A percentile compares a stretch with the other conserved stretches of the same genome.
phyloP scores from a whole-genome alignment of 257 asterid species.

The Fraxinus anomala region DNA sequence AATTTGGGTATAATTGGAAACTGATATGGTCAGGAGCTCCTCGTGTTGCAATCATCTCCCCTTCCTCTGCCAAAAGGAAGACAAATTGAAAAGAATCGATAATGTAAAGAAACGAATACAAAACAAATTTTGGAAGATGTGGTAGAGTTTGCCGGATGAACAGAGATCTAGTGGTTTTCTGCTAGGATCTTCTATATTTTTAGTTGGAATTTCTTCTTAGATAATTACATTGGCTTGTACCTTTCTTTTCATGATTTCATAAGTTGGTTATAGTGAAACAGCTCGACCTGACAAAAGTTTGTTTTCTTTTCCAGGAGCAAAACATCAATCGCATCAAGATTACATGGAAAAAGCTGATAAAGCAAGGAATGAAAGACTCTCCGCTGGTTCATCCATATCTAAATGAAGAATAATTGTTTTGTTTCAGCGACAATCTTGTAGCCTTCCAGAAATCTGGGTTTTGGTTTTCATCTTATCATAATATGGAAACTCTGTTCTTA shows the following conservation, averaged over 20 bases:
- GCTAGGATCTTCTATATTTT: not conserved
- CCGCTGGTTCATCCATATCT: slow-evolving; percentile 51
- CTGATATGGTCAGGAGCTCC: not conserved
- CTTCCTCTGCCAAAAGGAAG: not conserved
- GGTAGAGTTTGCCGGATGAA: not conserved
- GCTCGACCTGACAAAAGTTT: not conserved
- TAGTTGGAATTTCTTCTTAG: not conserved
- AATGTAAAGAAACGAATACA: not conserved
- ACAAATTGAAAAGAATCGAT: not conserved
- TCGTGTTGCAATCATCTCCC: not conserved
- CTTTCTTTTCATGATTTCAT: slow-evolving; percentile 5
- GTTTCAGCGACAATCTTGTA: not conserved
- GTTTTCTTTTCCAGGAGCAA: slow-evolving; percentile 45
- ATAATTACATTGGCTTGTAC: not conserved
- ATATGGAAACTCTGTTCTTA: slow-evolving; percentile 3
- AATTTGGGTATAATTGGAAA: not conserved
- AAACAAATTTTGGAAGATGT: not conserved
- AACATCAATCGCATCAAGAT: slow-evolving; percentile 90
- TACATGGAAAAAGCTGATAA: slow-evolving; percentile 85
- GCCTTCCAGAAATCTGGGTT: not conserved
- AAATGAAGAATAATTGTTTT: slow-evolving; percentile 26
- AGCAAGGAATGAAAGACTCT: slow-evolving; percentile 72
- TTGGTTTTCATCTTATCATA: not conserved
- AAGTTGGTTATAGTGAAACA: not conserved
- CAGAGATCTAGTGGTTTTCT: not conserved